phyloP scores from a whole-genome alignment of 352 stramenopile species.

The Globisporangium splendens region DNA sequence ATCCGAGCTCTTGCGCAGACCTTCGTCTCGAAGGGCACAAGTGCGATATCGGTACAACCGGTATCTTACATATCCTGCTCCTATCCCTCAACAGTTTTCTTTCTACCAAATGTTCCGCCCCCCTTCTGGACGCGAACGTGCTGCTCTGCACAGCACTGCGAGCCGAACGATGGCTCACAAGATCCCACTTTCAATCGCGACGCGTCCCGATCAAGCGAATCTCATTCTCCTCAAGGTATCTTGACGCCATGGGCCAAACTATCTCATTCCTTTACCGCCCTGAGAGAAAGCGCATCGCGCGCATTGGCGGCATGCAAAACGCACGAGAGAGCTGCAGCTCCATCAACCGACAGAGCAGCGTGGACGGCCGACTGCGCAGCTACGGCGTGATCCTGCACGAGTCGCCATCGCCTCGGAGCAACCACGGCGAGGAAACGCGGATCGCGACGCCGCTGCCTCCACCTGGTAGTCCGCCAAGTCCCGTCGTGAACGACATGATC shows the following conservation, averaged over 20 bases:
- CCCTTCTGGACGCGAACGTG: too few species aligned
- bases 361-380: slow-evolving; percentile 8
- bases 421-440: not conserved
- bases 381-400: slow-evolving; percentile 8
- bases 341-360: slow-evolving; percentile 8
- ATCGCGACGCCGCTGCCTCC: not conserved
- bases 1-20: too few species aligned
- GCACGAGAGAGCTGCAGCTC: slow-evolving; percentile 1
- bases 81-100: too few species aligned
- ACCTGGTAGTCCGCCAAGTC: slow-evolving; percentile 5
- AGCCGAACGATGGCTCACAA: too few species aligned
- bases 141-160: too few species aligned
- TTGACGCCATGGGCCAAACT: slow-evolving; percentile 8
- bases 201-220: not conserved
- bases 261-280: not conserved
- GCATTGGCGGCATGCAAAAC: not conserved
- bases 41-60: too few species aligned
- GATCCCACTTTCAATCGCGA: too few species aligned
- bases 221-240: not conserved
- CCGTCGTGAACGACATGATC: slow-evolving; percentile 12
- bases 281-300: not conserved
- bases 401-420: not conserved
- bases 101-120: too few species aligned
- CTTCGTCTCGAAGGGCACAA: too few species aligned
- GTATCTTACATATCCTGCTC: too few species aligned